Conservation (phyloP, 2,329 filamentous ascomycete species). For the Neofusicoccum kwambonambiense region DNA sequence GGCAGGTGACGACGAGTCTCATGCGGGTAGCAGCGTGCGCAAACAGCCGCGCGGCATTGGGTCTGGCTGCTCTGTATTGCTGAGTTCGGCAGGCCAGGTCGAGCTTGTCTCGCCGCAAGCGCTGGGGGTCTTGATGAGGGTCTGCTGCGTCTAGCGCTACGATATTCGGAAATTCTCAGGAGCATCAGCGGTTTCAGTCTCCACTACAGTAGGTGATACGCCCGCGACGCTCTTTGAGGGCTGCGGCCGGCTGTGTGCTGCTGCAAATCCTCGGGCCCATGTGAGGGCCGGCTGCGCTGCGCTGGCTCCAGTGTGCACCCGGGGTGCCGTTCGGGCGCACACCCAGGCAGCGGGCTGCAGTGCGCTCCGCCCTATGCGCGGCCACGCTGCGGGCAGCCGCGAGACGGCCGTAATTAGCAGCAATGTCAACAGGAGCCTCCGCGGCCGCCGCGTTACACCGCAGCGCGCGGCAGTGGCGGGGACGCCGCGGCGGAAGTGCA, state of each 20-base stretch:
- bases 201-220: conserved; percentile 2
- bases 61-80: not conserved
- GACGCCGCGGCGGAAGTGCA: not conserved
- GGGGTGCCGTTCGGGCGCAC: no score
- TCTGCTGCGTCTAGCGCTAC: conserved; percentile 12
- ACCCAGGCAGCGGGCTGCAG: not conserved
- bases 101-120: conserved; percentile 8
- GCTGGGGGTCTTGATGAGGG: not conserved
- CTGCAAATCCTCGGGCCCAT: not conserved
- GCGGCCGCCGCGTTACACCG: not conserved
- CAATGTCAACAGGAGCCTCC: not conserved
- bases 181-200: conserved; percentile 10
- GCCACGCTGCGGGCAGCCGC: not conserved
- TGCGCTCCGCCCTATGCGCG: not conserved
- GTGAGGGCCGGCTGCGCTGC: not conserved
- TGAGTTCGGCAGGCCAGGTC: not conserved
- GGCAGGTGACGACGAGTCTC: conserved; percentile 1
- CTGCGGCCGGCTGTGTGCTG: not conserved
- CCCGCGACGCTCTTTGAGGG: not conserved
- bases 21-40: not conserved
- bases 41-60: conserved; percentile 14
- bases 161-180: conserved; percentile 11
- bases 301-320: not conserved
- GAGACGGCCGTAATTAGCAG: not conserved
- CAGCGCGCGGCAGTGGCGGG: not conserved